phyloP scores from a whole-genome alignment of 257 asterid genomes.

The Marsdenia floribunda region DNA sequence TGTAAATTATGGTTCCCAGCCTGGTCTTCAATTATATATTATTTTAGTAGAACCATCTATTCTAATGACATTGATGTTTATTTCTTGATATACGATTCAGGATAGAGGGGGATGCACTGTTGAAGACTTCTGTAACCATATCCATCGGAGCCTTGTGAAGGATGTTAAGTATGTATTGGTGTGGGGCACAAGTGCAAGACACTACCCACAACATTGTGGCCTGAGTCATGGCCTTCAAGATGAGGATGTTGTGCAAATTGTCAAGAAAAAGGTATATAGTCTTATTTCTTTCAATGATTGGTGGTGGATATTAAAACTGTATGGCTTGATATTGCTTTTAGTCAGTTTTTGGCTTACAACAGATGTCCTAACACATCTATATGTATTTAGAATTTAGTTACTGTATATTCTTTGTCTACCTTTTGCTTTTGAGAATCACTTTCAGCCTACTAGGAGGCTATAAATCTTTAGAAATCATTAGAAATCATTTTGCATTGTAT shows the following conservation, averaged over 20 bases:
- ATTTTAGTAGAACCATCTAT: not conserved
- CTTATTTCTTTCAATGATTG: not conserved
- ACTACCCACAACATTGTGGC: slow-evolving; percentile 95
- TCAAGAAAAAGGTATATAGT: slow-evolving; percentile 82
- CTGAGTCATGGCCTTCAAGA: slow-evolving; percentile 78
- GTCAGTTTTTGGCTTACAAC: not conserved
- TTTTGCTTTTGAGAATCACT: slow-evolving; percentile 1
- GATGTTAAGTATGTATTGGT: slow-evolving; percentile 92
- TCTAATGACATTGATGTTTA: not conserved
- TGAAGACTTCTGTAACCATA: slow-evolving; percentile 93
- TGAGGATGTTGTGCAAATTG: slow-evolving; percentile 96
- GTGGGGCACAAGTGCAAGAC: slow-evolving; percentile 98
- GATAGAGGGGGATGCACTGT: slow-evolving; percentile 98
- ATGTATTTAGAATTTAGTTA: not conserved
- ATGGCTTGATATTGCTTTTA: not conserved
- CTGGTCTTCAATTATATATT: not conserved
- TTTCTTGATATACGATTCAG: slow-evolving; percentile 35
- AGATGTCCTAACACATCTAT: not conserved
- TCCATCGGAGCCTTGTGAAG: slow-evolving; percentile 90
- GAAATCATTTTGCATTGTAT: not conserved
- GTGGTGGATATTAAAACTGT: not conserved
- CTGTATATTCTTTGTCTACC: not conserved
- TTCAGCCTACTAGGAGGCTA: not conserved
- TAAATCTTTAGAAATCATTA: not conserved
- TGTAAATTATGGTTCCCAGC: not conserved